Evolutionary conservation across 768 basidiomycete genomes (phyloP).

Genomic region (Thelephora aurantiotincta): DNA sequence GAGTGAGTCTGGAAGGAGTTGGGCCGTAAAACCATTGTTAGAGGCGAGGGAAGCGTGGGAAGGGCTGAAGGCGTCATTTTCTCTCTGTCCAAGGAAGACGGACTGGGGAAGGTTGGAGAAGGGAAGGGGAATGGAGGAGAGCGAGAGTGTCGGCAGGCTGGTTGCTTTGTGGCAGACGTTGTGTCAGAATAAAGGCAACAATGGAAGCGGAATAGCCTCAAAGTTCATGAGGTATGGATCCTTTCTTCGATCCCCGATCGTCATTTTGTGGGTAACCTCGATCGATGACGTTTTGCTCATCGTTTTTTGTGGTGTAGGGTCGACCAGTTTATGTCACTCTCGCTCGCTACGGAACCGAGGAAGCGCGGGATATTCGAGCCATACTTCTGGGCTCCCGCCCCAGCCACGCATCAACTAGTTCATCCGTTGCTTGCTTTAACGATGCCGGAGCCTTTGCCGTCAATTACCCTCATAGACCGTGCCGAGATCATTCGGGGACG

Average conservation of each 20-base stretch:
- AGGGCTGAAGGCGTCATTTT: constrained; percentile 31
- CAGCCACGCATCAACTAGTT: constrained; percentile 21
- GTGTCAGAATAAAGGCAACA: constrained; percentile 18
- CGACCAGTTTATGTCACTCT: constrained; percentile 69
- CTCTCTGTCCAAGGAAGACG: constrained; percentile 32
- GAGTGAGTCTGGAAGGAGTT: constrained; percentile 32
- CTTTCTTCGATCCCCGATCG: constrained; percentile 2
- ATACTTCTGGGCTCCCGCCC: constrained; percentile 49
- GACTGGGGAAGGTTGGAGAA: constrained; percentile 12
- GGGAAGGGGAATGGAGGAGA: constrained; percentile 3
- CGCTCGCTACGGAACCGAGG: constrained; percentile 60
- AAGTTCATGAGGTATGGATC: constrained; percentile 59
- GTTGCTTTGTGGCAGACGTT: constrained; percentile 43
- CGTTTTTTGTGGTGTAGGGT: constrained; percentile 24
- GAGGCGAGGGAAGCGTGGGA: constrained; percentile 37
- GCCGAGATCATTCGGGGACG: constrained; percentile 49
- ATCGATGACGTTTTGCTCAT: background rate
- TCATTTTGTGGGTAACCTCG: background rate
- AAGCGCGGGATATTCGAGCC: constrained; percentile 67
- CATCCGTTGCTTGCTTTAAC: constrained; percentile 49
- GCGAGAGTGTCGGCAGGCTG: constrained; percentile 30
- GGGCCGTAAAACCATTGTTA: constrained; percentile 26
- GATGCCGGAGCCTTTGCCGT: constrained; percentile 64
- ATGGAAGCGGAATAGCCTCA: constrained; percentile 25
- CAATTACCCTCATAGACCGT: constrained; percentile 55